Evolutionary conservation across 139 green algal genomes (phyloP).

Genomic region (Tetradesmus obliquus): DNA sequence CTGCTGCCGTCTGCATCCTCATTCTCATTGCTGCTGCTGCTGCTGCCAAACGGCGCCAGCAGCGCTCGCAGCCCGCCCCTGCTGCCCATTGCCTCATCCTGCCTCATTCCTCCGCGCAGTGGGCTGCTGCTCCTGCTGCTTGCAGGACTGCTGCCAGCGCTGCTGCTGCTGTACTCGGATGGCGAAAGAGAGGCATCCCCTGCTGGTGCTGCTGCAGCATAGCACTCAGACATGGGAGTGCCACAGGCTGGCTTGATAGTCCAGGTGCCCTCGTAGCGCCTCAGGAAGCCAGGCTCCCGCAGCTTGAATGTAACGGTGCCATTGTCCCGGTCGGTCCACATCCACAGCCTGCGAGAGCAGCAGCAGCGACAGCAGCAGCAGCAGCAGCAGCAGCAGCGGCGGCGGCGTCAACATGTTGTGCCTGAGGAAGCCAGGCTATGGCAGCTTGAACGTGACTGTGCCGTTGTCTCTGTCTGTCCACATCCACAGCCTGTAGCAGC

Average conservation of each 20-base stretch:
- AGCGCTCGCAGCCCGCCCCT: background rate
- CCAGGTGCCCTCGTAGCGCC: slow-evolving; percentile 55
- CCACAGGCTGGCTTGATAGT: slow-evolving; percentile 35
- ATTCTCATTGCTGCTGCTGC: background rate
- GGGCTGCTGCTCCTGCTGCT: slow-evolving; percentile 8
- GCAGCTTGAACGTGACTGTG: slow-evolving; percentile 59
- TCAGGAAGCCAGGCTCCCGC: slow-evolving; percentile 64
- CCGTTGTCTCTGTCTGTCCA: slow-evolving; percentile 48
- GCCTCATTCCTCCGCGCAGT: background rate
- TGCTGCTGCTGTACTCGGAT: slow-evolving; percentile 1
- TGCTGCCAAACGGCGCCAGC: background rate
- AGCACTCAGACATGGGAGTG: slow-evolving; percentile 17
- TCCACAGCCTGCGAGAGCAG: slow-evolving; percentile 39
- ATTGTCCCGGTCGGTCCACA: slow-evolving; percentile 52
- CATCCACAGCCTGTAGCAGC: slow-evolving; percentile 49
- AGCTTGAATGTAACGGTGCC: slow-evolving; percentile 65
- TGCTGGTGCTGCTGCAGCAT: background rate
- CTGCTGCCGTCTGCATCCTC: background rate
- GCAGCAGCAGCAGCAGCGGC: background rate
- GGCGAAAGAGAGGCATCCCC: background rate
- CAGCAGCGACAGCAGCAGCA: slow-evolving; percentile 5
- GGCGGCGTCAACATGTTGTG: background rate
- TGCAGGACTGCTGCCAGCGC: background rate
- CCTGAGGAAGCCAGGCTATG: slow-evolving; percentile 59
- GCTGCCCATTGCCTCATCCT: background rate